Percentiles rank a stretch among this genome's conserved stretches.
Conservation (phyloP, 805 yeast genomes). For the Starmera pachycereana region DNA sequence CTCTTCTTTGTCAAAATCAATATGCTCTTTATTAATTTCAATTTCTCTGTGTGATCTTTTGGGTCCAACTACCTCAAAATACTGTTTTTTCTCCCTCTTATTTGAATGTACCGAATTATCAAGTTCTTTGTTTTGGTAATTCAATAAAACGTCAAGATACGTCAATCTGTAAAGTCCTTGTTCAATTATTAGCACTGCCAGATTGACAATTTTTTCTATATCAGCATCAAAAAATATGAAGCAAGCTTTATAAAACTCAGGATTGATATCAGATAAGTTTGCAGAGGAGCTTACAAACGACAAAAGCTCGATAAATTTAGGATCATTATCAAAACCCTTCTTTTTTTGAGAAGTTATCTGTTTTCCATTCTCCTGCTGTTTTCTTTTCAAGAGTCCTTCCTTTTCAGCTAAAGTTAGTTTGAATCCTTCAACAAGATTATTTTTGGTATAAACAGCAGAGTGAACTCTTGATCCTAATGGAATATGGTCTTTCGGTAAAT, state of each 20-base stretch:
- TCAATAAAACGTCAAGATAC: constrained; percentile 5
- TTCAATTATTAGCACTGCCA: constrained; percentile 26
- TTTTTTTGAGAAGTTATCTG: constrained; percentile 2
- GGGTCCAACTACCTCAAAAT: too few relatives aligned
- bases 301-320: constrained; percentile 25
- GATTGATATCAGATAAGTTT: constrained; percentile 24
- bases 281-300: constrained; percentile 24
- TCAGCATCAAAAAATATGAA: constrained; percentile 36
- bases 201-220: constrained; percentile 24
- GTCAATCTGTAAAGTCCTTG: constrained; percentile 20
- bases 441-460: constrained; percentile 7
- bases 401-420: constrained; percentile 2
- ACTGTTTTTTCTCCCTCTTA: not conserved
- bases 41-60: too few relatives aligned
- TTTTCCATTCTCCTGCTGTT: not conserved
- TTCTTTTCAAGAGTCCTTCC: not conserved
- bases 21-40: too few relatives aligned
- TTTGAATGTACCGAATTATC: not conserved
- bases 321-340: constrained; percentile 7
- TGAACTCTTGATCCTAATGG: constrained; percentile 27
- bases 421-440: constrained; percentile 8
- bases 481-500: constrained; percentile 3
- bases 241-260: constrained; percentile 28
- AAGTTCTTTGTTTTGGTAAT: not conserved
- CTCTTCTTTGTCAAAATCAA: too few relatives aligned